Base-by-base conservation (phyloP, 768 basidiomycete species). In the Tulasnella sp. region DNA sequence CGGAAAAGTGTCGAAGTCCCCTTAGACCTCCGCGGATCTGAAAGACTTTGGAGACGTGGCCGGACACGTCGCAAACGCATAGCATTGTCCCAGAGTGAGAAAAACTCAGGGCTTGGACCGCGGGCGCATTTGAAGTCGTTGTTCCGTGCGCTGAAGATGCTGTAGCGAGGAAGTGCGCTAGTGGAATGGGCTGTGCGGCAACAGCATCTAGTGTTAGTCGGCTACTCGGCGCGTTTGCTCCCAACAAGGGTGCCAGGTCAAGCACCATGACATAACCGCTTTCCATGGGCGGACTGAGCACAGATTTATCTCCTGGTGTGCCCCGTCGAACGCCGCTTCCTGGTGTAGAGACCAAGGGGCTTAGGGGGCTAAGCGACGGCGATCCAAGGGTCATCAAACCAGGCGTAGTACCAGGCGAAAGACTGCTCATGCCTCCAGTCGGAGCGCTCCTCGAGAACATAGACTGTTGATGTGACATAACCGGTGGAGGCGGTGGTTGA, bases 401-500 rank as follows among this genome's bases (percentile, higher is more conserved):
- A 11, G 5, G 46, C 7, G 46, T 29, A 48, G 46, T 48, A 48
- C 42, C 24, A 31, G 56, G 48, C 17, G 56, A 58, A 27, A 46
- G 24, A 31, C 31, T 27, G 52, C 17, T 24, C 43, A 61, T 58
- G 10, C 64, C 71, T 31, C 71, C 71, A 43, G 76, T 77, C 7
- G 84, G 84, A 0, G 83, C 82, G 65, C 82, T 84, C 68, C 78
- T 72, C 50, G 83, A 84, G 65, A 81, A 81, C 65, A 73, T 67
- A 24, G 50, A 69, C 70, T 19, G 69, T 63, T 24, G 68, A 61
- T 38, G 67, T 71, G 42, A 65, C 65, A 30, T 30, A n/a, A 43
- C 38, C 19, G 44, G 42, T 10, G 55, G 22, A 8, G 42, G 29
- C 19, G 38, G 24, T 22, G 43, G n/a, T 42, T 22, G n/a, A n/a